Evolutionary conservation across 805 yeast genomes (phyloP).

Genomic region (Helenozyma baotianmanensis): DNA sequence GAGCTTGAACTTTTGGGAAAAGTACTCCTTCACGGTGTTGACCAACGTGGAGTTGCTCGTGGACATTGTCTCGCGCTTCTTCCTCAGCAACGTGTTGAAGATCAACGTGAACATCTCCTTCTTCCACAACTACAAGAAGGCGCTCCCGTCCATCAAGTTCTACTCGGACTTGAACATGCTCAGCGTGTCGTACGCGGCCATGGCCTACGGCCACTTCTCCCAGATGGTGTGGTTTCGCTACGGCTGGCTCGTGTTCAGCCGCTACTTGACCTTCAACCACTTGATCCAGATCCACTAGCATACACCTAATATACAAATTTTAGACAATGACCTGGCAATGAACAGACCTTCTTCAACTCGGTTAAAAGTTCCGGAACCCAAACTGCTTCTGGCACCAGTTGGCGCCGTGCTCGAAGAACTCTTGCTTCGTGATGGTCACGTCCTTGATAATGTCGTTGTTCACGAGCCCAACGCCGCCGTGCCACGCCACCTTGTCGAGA

Average conservation of each 20-base stretch:
- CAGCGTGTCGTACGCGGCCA: constrained; percentile 54
- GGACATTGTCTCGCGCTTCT: constrained; percentile 29
- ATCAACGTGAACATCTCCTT: constrained; percentile 36
- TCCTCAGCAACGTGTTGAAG: constrained; percentile 27
- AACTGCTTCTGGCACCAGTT: constrained; percentile 50
- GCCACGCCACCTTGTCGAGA: constrained; percentile 31
- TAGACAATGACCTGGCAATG: too few species aligned
- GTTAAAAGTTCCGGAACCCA: constrained; percentile 33
- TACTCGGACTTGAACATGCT: constrained; percentile 36
- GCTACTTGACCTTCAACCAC: constrained; percentile 76
- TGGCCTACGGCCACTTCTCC: constrained; percentile 76
- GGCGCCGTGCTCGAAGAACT: constrained; percentile 82
- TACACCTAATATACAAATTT: too few species aligned
- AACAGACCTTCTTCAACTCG: too few species aligned
- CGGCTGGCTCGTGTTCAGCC: constrained; percentile 75
- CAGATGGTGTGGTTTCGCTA: constrained; percentile 96
- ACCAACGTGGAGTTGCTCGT: constrained; percentile 40
- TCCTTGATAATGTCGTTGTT: constrained; percentile 41
- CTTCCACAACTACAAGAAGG: constrained; percentile 18
- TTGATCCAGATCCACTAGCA: constrained; percentile 29
- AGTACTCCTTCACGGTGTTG: constrained; percentile 46
- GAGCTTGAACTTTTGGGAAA: constrained; percentile 37
- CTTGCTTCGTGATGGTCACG: constrained; percentile 66
- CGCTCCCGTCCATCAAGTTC: constrained; percentile 25
- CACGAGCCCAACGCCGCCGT: constrained; percentile 30